Percentiles rank a stretch among this genome's conserved stretches.
Evolutionary conservation across 106 monocot species (phyloP).

Genomic region (Agapanthus africanus): DNA sequence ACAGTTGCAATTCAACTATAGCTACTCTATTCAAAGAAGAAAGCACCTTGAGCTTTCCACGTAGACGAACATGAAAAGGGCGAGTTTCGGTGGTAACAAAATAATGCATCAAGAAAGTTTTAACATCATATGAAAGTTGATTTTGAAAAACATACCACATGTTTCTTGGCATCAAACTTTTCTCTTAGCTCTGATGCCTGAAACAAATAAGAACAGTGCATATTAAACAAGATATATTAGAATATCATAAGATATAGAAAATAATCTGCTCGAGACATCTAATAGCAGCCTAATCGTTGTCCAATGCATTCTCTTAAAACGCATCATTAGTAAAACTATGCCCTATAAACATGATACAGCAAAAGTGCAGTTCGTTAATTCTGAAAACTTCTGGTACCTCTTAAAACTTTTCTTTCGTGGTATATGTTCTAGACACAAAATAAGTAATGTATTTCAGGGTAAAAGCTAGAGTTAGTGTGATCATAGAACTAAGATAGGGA

Average conservation of each 20-base stretch:
- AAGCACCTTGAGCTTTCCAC: neutral
- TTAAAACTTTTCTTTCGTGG: no score
- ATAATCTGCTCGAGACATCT: neutral
- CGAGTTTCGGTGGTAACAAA: neutral
- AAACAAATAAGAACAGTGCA: slow-evolving; percentile 6
- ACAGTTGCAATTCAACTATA: neutral
- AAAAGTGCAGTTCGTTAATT: no score
- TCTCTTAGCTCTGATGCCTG: slow-evolving; percentile 80
- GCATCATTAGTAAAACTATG: neutral
- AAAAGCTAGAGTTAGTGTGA: no score
- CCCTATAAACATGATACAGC: neutral
- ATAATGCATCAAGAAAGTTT: neutral
- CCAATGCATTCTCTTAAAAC: neutral
- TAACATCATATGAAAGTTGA: no score
- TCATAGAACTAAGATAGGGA: no score
- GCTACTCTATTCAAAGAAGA: neutral
- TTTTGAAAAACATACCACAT: slow-evolving; percentile 74
- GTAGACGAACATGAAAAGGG: neutral
- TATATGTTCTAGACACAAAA: no score
- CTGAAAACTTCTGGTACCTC: no score
- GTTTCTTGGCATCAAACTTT: slow-evolving; percentile 82
- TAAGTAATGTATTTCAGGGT: no score
- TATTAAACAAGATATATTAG: no score
- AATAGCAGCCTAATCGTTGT: no score
- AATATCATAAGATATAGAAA: no score